Percentiles rank a stretch among this genome's conserved stretches.
Evolutionary conservation across 2,329 filamentous ascomycete species (phyloP).

Genomic region (Sporothrix mexicana): DNA sequence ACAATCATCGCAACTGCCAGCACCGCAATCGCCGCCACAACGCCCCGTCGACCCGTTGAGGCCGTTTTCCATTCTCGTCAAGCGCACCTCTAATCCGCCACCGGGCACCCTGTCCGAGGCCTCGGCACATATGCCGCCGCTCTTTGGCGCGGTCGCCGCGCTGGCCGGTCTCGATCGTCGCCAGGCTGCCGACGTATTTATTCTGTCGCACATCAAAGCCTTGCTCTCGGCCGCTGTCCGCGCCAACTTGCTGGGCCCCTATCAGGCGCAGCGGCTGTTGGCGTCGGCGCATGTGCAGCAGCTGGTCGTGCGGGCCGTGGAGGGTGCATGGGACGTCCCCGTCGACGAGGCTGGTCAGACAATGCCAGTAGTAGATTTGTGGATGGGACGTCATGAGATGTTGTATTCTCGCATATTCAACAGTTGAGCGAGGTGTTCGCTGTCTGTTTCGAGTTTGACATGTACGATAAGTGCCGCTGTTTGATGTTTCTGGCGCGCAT

Average conservation of each 20-base stretch:
- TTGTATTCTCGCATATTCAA: conserved; percentile 88
- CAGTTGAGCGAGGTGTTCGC: conserved; percentile 66
- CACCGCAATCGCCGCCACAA: not conserved
- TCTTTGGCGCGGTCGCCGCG: conserved; percentile 70
- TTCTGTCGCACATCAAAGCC: conserved; percentile 78
- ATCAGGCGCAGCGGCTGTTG: conserved; percentile 76
- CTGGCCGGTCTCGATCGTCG: conserved; percentile 65
- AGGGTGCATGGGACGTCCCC: conserved; percentile 61
- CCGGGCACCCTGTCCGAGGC: conserved; percentile 48
- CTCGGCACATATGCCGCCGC: conserved; percentile 71
- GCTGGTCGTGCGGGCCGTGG: conserved; percentile 63
- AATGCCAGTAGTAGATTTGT: conserved; percentile 79
- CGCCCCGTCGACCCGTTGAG: conserved; percentile 43
- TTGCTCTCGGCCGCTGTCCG: conserved; percentile 77
- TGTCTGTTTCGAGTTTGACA: no score
- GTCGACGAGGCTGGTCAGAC: conserved; percentile 74
- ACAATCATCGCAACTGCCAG: not conserved
- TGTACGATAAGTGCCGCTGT: not conserved
- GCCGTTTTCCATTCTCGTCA: conserved; percentile 48
- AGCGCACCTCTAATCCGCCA: conserved; percentile 34
- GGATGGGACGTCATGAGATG: conserved; percentile 82
- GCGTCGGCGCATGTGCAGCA: conserved; percentile 64
- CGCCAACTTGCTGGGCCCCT: conserved; percentile 79
- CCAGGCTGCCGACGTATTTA: conserved; percentile 75
- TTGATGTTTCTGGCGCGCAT: not conserved